Evolutionary conservation across 2,329 filamentous ascomycete species (phyloP), one percentile per base, ranked within the genome.

Genomic region (Paramyrothecium sp.): DNA sequence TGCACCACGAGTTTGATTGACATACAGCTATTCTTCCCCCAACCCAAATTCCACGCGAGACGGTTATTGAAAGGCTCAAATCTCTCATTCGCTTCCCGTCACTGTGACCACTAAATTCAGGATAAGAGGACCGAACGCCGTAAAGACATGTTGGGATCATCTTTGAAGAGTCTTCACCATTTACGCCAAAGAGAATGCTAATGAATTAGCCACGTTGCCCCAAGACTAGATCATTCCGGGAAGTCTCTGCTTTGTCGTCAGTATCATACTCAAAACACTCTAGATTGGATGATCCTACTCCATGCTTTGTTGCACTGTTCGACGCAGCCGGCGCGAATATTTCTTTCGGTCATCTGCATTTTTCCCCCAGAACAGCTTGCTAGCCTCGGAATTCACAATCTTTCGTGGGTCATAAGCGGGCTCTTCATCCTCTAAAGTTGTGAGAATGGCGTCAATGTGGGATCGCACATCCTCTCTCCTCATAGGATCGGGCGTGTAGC

Each of bases 401-500:
- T 91, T 93, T 50, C 94, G 84, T 1, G 95, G 95, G 69, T 99
- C 95, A 68, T 96, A 98, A 0, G 90, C 88, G 0, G 93, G 91
- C 2, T 86, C 82, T 59, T 96, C 91, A 56, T 98, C 93, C 68
- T 97, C 92, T n/a, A 98, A 79, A 1, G 89, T 83, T 7, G 84
- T 81, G 60, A 97, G 85, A 56, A 98, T 89, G 4, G 89, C 90
- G 56, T 96, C 89, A 48, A 99, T 88, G 64, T 98, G 94, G 3
- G 88, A 86, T 59, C 84, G 86, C 65, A 94, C 85, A 65, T 97
- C 92, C 60, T 97, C 92, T 5, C 80, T 75, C 51, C 84, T 85
- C 57, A 69, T 73, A 0, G 75, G 69, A 20, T 82, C 82, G 0
- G 87, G 86, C 55, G 86, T 87, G 73, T 98, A 98, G 74, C 93